Conservation (phyloP, 768 basidiomycete genomes). For the Russula olivacea region DNA sequence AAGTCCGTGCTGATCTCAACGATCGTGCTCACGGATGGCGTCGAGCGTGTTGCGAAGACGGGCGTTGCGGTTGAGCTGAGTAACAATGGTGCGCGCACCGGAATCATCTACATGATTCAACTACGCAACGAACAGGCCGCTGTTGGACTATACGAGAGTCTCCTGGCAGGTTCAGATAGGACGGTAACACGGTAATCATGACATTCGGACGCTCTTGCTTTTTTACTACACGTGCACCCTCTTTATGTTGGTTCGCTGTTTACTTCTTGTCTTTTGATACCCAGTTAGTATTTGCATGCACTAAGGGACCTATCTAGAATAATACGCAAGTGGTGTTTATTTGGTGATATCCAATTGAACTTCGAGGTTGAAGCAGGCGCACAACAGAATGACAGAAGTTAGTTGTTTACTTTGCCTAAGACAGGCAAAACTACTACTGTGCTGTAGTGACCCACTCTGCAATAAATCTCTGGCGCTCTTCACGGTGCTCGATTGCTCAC, state of each 20-base stretch:
- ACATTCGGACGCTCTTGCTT: slow-evolving; percentile 8
- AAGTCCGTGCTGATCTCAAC: slow-evolving; percentile 85
- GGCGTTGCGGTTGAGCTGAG: slow-evolving; percentile 95
- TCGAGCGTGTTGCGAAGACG: slow-evolving; percentile 97
- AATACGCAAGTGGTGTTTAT: background rate
- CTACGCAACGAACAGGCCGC: slow-evolving; percentile 85
- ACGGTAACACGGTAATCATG: slow-evolving; percentile 27
- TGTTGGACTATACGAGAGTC: slow-evolving; percentile 74
- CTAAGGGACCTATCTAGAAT: slow-evolving; percentile 1
- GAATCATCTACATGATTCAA: slow-evolving; percentile 97
- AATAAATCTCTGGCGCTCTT: too few species aligned
- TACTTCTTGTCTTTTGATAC: slow-evolving; percentile 16
- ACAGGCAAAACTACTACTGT: too few species aligned
- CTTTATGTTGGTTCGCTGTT: slow-evolving; percentile 5
- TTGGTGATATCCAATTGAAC: background rate
- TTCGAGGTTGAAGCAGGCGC: too few species aligned
- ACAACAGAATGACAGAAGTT: too few species aligned
- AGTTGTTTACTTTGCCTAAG: too few species aligned
- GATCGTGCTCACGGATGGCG: slow-evolving; percentile 92
- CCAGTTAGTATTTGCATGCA: slow-evolving; percentile 17
- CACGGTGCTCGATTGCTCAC: too few species aligned
- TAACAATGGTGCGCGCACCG: slow-evolving; percentile 85
- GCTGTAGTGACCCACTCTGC: too few species aligned
- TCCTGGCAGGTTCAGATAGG: slow-evolving; percentile 84
- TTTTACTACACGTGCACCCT: background rate